Percentiles rank a stretch among this genome's conserved stretches.
These are phyloP conservation scores for Tetracladium maxilliforme DNA, from an alignment of 2,329 filamentous ascomycete species.

Conservation along the genomic window DNA sequence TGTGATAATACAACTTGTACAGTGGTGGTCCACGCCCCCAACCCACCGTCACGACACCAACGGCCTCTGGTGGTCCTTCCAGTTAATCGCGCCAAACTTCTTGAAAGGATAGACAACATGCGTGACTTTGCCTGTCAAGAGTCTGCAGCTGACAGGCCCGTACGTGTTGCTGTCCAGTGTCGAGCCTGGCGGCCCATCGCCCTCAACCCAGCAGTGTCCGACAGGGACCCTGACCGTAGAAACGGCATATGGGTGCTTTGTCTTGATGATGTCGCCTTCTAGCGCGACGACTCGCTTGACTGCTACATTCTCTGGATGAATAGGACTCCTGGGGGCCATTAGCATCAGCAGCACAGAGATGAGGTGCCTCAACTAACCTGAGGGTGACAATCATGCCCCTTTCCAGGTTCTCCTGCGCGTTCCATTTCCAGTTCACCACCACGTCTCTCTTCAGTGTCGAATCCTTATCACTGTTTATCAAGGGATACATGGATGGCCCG, in stretches of 20 bases:
- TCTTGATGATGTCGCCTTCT: conserved; percentile 62
- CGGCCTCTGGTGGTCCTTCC: conserved; percentile 44
- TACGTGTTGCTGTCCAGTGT: conserved; percentile 81
- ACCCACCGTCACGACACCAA: too few species aligned
- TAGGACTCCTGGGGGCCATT: conserved; percentile 42
- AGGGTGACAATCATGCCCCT: conserved; percentile 66
- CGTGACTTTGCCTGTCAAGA: conserved; percentile 63
- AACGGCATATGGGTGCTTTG: conserved; percentile 43
- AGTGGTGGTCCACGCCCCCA: too few species aligned
- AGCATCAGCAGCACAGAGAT: not conserved
- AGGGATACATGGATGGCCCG: conserved; percentile 63
- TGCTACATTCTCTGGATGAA: conserved; percentile 50
- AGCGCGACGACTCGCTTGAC: conserved; percentile 78
- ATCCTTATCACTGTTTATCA: conserved; percentile 53
- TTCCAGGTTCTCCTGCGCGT: conserved; percentile 39
- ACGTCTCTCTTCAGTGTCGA: conserved; percentile 36
- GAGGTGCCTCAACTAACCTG: conserved; percentile 26
- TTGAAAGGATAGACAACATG: conserved; percentile 56
- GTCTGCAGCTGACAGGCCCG: conserved; percentile 62
- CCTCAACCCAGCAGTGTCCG: conserved; percentile 91
- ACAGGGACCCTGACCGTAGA: conserved; percentile 50
- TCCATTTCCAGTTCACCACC: conserved; percentile 44
- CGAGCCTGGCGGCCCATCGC: conserved; percentile 54
- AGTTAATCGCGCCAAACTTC: conserved; percentile 40
- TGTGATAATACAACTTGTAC: too few species aligned